Evolutionary conservation across 345 rosid species (phyloP).

Genomic region (Eucalyptus coolabah): DNA sequence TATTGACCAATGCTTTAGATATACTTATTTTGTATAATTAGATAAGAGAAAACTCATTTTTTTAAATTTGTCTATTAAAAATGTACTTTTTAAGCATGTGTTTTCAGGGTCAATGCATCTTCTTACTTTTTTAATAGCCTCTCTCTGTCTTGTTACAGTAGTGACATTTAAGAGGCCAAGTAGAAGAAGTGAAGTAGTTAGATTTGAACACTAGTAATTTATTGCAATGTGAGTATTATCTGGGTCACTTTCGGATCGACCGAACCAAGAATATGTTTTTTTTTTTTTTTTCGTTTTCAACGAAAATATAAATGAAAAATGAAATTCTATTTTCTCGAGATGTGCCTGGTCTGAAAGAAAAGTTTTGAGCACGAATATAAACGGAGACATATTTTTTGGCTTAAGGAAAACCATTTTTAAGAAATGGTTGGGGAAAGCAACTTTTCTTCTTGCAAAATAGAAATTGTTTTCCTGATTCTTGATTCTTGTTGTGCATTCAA

Average conservation of each 20-base stretch:
- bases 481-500: background rate
- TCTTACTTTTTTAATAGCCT: background rate
- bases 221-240: background rate
- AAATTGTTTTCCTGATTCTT: too few species aligned
- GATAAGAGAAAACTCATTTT: too few species aligned
- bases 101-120: background rate
- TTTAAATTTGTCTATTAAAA: background rate
- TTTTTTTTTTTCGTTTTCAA: too few species aligned
- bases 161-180: background rate
- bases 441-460: too few species aligned
- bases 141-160: background rate
- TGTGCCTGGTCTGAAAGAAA: too few species aligned
- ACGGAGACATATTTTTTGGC: too few species aligned
- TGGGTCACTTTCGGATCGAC: background rate
- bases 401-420: too few species aligned
- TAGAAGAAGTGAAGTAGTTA: background rate
- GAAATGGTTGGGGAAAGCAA: too few species aligned
- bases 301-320: too few species aligned
- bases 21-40: background rate
- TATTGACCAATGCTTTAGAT: background rate
- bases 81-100: background rate
- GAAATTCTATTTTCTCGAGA: too few species aligned
- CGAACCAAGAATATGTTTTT: background rate
- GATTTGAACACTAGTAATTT: background rate
- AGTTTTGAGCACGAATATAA: too few species aligned